Percentiles rank a stretch among this genome's conserved stretches.
These are phyloP conservation scores for Stephania cephalantha DNA, from an alignment of 164 flowering plant genomes.

Conservation along the genomic window DNA sequence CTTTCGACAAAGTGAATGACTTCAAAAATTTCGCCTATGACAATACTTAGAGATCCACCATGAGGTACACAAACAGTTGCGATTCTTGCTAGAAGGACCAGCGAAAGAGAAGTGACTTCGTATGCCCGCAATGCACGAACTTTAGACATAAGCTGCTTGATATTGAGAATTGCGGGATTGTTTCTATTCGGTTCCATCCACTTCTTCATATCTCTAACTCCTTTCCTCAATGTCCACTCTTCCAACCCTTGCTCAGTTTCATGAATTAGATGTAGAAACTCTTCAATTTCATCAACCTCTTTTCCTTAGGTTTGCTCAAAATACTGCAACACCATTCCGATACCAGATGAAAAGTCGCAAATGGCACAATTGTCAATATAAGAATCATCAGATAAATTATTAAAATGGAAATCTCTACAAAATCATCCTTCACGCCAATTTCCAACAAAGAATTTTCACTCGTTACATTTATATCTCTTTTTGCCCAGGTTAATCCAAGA, in stretches of 20 bases:
- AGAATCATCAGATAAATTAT: too few species aligned
- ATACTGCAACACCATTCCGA: not conserved
- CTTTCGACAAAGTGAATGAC: not conserved
- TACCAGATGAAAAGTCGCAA: not conserved
- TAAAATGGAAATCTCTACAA: too few species aligned
- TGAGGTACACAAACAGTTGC: not conserved
- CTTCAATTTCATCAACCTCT: not conserved
- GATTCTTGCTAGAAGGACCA: not conserved
- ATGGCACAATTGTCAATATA: too few species aligned
- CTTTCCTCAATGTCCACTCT: not conserved
- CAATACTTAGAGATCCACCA: not conserved
- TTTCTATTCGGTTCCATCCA: not conserved
- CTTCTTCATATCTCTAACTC: not conserved
- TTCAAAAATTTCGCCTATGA: not conserved
- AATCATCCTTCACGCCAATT: too few species aligned
- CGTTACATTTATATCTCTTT: not conserved
- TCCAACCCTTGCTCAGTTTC: not conserved
- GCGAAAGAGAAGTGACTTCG: not conserved
- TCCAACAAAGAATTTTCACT: not conserved
- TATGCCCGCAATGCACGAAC: not conserved
- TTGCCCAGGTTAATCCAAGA: not conserved
- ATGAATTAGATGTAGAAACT: not conserved
- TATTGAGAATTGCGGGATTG: not conserved
- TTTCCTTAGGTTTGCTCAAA: not conserved
- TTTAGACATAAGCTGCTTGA: not conserved